A percentile compares a stretch with the other conserved stretches of the same genome.
These are phyloP conservation scores for Priceomyces medius DNA, from an alignment of 805 yeast genomes.

Conservation along the genomic window DNA sequence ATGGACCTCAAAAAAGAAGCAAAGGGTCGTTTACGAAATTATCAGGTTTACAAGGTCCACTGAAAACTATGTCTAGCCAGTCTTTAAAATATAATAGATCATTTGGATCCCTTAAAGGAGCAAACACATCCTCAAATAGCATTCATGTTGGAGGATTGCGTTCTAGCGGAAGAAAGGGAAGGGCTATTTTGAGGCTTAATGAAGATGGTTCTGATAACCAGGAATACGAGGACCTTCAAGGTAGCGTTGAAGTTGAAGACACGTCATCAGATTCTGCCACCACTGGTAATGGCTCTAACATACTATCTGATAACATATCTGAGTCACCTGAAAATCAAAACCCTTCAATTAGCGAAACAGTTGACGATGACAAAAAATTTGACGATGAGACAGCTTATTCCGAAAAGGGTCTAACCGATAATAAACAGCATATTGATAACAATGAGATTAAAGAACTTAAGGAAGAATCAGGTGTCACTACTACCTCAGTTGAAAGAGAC, in stretches of 20 bases:
- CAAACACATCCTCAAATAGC: slow-evolving; percentile 12
- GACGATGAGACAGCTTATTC: no score
- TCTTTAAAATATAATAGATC: slow-evolving; percentile 33
- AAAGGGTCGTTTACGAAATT: slow-evolving; percentile 37
- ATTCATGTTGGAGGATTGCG: slow-evolving; percentile 29
- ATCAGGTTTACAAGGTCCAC: slow-evolving; percentile 35
- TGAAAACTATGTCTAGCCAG: slow-evolving; percentile 31
- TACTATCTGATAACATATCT: neutral
- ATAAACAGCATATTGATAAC: no score
- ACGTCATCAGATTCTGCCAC: neutral
- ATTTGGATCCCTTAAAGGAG: slow-evolving; percentile 32
- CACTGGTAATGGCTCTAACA: neutral
- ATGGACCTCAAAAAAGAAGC: slow-evolving; percentile 28
- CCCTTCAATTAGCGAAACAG: no score
- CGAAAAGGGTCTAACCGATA: no score
- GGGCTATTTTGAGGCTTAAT: slow-evolving; percentile 39
- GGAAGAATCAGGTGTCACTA: no score
- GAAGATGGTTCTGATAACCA: slow-evolving; percentile 32
- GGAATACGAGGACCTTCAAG: slow-evolving; percentile 37
- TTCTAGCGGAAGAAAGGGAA: slow-evolving; percentile 36
- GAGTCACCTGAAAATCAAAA: slow-evolving; percentile 1
- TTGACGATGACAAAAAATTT: no score
- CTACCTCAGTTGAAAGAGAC: neutral
- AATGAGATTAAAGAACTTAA: no score
- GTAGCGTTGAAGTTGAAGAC: slow-evolving; percentile 11